Conservation (phyloP, 208 protist genomes). For the Trypanosoma avium region DNA sequence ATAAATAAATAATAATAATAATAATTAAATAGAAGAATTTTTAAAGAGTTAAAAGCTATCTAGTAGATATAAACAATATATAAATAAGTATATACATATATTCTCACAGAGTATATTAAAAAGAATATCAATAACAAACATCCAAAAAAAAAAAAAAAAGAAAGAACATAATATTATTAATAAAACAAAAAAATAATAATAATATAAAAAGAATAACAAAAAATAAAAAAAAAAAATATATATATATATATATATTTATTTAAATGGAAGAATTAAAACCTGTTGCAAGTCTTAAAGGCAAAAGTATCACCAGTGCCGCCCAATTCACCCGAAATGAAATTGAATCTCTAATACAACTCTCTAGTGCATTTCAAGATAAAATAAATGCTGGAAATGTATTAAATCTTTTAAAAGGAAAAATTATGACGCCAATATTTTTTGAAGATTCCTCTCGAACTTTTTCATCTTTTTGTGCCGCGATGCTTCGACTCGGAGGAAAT, state of each 20-base stretch:
- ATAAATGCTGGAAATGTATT: conserved; percentile 57
- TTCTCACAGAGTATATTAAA: no score
- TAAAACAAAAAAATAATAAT: background rate
- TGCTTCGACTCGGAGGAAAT: conserved; percentile 77
- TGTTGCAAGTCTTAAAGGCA: conserved; percentile 59
- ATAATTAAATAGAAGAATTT: no score
- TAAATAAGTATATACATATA: no score
- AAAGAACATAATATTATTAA: no score
- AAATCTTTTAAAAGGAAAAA: conserved; percentile 53
- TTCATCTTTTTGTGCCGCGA: conserved; percentile 79
- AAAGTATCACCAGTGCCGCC: conserved; percentile 59
- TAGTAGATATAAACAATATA: no score
- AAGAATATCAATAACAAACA: no score
- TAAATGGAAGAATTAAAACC: conserved; percentile 27
- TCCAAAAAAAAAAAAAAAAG: no score
- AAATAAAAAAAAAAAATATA: conserved; percentile 14
- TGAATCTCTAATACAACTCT: conserved; percentile 61
- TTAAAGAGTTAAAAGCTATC: no score
- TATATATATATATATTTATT: background rate
- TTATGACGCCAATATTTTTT: conserved; percentile 89
- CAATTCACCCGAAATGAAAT: conserved; percentile 76
- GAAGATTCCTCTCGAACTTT: conserved; percentile 83
- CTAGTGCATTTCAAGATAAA: conserved; percentile 41
- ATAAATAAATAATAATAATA: no score
- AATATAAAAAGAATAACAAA: background rate